These are phyloP conservation scores for Termitomyces sp. DNA, from an alignment of 768 basidiomycete species.

Conservation along the genomic window DNA sequence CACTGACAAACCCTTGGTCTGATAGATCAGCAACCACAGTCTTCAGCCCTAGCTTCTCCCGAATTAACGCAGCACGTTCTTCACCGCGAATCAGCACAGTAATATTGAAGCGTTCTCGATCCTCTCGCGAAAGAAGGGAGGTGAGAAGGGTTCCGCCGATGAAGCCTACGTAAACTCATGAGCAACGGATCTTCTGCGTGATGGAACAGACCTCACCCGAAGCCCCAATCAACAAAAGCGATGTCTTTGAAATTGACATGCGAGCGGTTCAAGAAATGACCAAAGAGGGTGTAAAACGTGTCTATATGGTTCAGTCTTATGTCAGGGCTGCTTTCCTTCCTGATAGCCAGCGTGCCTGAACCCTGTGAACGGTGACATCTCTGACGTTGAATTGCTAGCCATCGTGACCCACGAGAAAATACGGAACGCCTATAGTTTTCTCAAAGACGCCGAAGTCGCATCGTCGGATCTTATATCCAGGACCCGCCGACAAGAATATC, in stretches of 20 bases:
- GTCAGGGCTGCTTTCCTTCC: too few species aligned
- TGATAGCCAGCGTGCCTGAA: too few species aligned
- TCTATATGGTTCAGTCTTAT: too few species aligned
- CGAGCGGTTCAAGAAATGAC: too few species aligned
- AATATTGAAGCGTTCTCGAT: conserved; percentile 10
- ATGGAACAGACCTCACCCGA: conserved; percentile 2
- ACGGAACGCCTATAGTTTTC: too few species aligned
- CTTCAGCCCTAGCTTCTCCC: conserved; percentile 11
- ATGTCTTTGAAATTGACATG: conserved; percentile 2
- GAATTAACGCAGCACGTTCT: conserved; percentile 9
- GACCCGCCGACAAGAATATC: too few species aligned
- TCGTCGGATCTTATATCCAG: too few species aligned
- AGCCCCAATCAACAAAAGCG: conserved; percentile 11
- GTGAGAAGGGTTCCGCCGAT: conserved; percentile 10
- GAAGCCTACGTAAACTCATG: conserved; percentile 5
- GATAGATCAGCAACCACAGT: conserved; percentile 11
- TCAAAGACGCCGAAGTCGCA: too few species aligned
- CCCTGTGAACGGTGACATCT: too few species aligned
- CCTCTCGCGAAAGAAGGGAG: conserved; percentile 9
- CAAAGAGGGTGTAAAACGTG: too few species aligned
- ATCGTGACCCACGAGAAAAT: too few species aligned
- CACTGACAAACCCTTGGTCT: conserved; percentile 1
- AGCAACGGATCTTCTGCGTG: neutral
- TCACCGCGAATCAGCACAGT: conserved; percentile 12
- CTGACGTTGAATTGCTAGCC: too few species aligned